These are phyloP conservation scores for Pichia sp. DNA, from an alignment of 1,139 yeast species.

Conservation along the genomic window DNA sequence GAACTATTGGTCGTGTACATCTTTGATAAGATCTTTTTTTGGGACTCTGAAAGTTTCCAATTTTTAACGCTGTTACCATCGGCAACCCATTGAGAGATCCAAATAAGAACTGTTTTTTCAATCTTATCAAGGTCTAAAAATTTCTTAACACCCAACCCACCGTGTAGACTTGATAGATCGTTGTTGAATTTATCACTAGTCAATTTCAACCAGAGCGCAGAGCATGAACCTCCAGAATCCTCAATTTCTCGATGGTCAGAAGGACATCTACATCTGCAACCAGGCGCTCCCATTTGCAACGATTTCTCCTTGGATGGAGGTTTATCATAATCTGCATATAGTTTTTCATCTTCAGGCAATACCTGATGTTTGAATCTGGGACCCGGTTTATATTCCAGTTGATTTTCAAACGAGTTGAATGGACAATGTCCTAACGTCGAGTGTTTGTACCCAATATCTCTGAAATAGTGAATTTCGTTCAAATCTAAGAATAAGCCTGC, in stretches of 20 bases:
- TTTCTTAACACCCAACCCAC: constrained; percentile 12
- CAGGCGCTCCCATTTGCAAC: constrained; percentile 43
- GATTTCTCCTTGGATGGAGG: constrained; percentile 9
- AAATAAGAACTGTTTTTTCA: constrained; percentile 24
- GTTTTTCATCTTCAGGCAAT: constrained; percentile 24
- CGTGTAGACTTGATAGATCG: background rate
- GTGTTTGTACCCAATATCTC: constrained; percentile 86
- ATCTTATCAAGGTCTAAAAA: constrained; percentile 30
- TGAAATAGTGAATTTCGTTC: constrained; percentile 72
- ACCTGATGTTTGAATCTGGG: constrained; percentile 20
- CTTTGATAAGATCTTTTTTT: constrained; percentile 11
- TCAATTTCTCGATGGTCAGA: constrained; percentile 43
- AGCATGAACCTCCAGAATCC: constrained; percentile 44
- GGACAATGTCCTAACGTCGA: constrained; percentile 82
- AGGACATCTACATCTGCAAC: constrained; percentile 86
- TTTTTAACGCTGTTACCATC: constrained; percentile 14
- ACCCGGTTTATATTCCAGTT: constrained; percentile 36
- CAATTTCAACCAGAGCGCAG: constrained; percentile 45
- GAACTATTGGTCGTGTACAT: background rate
- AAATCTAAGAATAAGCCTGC: constrained; percentile 62
- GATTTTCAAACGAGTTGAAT: constrained; percentile 43
- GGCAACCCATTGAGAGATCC: constrained; percentile 17
- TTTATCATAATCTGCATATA: constrained; percentile 39
- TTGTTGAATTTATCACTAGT: constrained; percentile 29
- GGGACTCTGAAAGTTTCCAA: constrained; percentile 20